Percentiles rank a stretch among this genome's conserved stretches.
Evolutionary conservation across 495 filamentous ascomycete genomes (phyloP).

Genomic region (Hyaloscypha hepaticicola): DNA sequence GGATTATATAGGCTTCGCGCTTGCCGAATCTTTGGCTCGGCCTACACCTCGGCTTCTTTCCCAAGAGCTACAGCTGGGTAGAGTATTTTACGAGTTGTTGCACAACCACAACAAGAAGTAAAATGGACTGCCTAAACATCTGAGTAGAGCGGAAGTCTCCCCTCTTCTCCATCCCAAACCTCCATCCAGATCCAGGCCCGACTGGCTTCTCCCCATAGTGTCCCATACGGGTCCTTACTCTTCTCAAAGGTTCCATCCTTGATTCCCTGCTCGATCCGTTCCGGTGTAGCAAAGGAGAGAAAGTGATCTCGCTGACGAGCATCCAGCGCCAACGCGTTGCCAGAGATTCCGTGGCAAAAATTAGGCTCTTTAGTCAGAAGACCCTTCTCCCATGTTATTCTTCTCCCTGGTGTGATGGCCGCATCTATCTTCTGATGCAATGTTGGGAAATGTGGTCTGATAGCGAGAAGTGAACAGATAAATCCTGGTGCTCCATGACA

Average conservation of each 20-base stretch:
- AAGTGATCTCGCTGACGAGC: slow-evolving; percentile 45
- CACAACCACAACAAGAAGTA: too few species aligned
- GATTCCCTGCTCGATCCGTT: slow-evolving; percentile 49
- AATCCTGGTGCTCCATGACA: slow-evolving; percentile 67
- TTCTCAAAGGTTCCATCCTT: slow-evolving; percentile 37
- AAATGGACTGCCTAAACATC: slow-evolving; percentile 41
- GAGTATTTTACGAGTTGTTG: too few species aligned
- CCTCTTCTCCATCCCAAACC: slow-evolving; percentile 39
- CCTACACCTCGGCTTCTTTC: too few species aligned
- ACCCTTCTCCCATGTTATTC: slow-evolving; percentile 50
- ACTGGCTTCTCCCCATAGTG: slow-evolving; percentile 48
- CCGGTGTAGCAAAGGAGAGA: slow-evolving; percentile 48
- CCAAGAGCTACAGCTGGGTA: too few species aligned
- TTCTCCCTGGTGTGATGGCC: slow-evolving; percentile 40
- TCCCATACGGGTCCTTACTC: slow-evolving; percentile 38
- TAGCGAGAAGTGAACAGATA: slow-evolving; percentile 49
- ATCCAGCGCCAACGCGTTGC: slow-evolving; percentile 52
- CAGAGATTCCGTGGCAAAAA: slow-evolving; percentile 63
- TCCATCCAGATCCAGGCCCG: slow-evolving; percentile 48
- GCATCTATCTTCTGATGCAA: slow-evolving; percentile 46
- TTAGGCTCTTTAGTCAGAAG: slow-evolving; percentile 61
- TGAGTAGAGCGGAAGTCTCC: slow-evolving; percentile 45
- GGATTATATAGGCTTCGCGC: too few species aligned
- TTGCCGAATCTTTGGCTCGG: too few species aligned
- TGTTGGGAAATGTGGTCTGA: slow-evolving; percentile 49